Conservation (phyloP, 2,329 filamentous ascomycete species). For the Myrmaecium sp. region DNA sequence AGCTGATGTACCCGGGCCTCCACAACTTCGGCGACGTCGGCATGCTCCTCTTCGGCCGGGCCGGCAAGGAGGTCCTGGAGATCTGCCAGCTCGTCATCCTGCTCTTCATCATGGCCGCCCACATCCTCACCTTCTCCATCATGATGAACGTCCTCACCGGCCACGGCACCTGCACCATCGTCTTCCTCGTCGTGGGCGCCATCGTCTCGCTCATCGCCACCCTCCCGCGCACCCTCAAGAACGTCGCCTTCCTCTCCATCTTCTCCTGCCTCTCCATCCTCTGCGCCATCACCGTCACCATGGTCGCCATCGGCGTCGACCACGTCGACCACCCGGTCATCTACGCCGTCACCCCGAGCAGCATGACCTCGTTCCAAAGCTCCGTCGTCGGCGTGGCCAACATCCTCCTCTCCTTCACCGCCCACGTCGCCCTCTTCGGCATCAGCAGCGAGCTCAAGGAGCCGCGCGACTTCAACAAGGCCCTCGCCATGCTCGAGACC, state of each 20-base stretch:
- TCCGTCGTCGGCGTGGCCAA: constrained; percentile 26
- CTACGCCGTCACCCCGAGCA: constrained; percentile 47
- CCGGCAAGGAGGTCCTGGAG: constrained; percentile 9
- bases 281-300: constrained; percentile 33
- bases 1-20: constrained; percentile 18
- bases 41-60: constrained; percentile 15
- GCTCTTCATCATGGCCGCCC: constrained; percentile 33
- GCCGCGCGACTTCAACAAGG: constrained; percentile 42
- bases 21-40: constrained; percentile 22
- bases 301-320: constrained; percentile 30
- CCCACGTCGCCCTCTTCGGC: constrained; percentile 49
- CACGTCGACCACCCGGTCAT: constrained; percentile 23
- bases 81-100: constrained; percentile 36
- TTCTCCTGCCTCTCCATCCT: constrained; percentile 30
- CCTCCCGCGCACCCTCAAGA: constrained; percentile 33
- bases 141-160: constrained; percentile 30
- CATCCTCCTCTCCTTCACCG: constrained; percentile 52
- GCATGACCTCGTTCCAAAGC: constrained; percentile 29
- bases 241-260: constrained; percentile 31
- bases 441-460: constrained; percentile 48
- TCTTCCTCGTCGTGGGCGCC: constrained; percentile 26
- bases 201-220: constrained; percentile 29
- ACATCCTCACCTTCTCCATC: constrained; percentile 35
- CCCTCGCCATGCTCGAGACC: constrained; percentile 39
- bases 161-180: constrained; percentile 30